Percentiles rank a stretch among this genome's conserved stretches.
phyloP scores from a whole-genome alignment of 495 filamentous ascomycete species.

The Xylaria telfairii region DNA sequence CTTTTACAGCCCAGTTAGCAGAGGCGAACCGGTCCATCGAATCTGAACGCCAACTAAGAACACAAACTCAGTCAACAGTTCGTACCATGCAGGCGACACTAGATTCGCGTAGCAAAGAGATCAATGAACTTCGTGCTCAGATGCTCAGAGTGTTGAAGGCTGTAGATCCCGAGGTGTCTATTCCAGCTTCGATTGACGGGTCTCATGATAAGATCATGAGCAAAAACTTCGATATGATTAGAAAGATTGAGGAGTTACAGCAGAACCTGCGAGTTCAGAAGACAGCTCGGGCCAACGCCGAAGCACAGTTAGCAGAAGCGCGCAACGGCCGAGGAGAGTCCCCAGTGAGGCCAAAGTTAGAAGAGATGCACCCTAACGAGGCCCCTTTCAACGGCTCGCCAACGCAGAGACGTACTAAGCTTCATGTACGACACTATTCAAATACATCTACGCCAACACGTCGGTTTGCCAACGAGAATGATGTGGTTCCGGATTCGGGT shows the following conservation, averaged over 20 bases:
- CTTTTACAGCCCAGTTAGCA: conserved; percentile 78
- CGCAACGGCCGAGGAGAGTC: conserved; percentile 76
- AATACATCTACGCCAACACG: conserved; percentile 78
- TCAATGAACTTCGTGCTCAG: conserved; percentile 78
- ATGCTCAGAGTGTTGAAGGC: conserved; percentile 82
- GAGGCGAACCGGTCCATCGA: conserved; percentile 90
- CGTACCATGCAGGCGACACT: conserved; percentile 79
- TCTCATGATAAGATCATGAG: conserved; percentile 53
- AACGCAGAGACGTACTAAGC: conserved; percentile 73
- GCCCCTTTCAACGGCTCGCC: conserved; percentile 78
- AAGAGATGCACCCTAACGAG: conserved; percentile 89
- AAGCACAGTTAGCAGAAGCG: conserved; percentile 81
- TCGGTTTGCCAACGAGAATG: conserved; percentile 66
- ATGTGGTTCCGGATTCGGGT: conserved; percentile 70
- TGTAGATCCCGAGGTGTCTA: conserved; percentile 75
- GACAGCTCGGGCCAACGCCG: conserved; percentile 83
- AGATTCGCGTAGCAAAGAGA: conserved; percentile 77
- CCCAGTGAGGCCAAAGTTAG: conserved; percentile 71
- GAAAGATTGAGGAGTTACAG: conserved; percentile 86
- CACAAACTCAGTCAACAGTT: conserved; percentile 84
- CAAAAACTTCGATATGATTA: conserved; percentile 80
- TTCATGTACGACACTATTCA: conserved; percentile 74
- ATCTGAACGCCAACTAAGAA: conserved; percentile 84
- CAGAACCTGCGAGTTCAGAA: conserved; percentile 83
- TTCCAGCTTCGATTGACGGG: conserved; percentile 52